Evolutionary conservation across 2,329 filamentous ascomycete genomes (phyloP), one percentile per base, ranked within the genome.

Genomic region (Cucurbitaria berberidis): DNA sequence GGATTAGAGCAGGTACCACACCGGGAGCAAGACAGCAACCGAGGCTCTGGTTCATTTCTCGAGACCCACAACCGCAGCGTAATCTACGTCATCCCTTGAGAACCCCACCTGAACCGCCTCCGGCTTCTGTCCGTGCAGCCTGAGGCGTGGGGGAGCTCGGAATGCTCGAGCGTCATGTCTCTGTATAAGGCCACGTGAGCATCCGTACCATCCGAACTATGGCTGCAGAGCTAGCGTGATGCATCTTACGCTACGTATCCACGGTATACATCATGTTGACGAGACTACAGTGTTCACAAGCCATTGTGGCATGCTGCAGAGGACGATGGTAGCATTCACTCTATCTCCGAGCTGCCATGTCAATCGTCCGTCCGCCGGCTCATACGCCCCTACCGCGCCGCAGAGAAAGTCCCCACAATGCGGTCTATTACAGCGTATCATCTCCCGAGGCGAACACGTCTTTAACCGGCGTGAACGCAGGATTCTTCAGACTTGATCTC

Each of bases 391-490:
- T n/a, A 42, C 40, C 15, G n/a, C 21, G 22, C 21, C 40, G 7
- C 7, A 13, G 27, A 26, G 24, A 26, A 7, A 26, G 6, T 15
- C 24, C 19, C 24, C 16, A n/a, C 40, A 42, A 39, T 39, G 13
- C 11, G 36, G 13, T 29, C 40, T 29, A 42, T 42, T 29, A 42
- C 18, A 15, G 40, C 24, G n/a, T n/a, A 29, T 18, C 22, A 29
- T 18, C 22, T 16, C 22, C 40, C 24, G 40, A 29, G 6, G 11
- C 40, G 16, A 42, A 42, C 4, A 42, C 18, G 40, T 42, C 40
- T 42, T 42, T 42, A 42, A 42, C 40, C 40, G 40, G 40, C 4
- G 40, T 42, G 18, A 42, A 42, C 29, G 24, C 40, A 30, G 40
- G 40, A 42, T 42, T 42, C 24, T 29, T 26, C 16, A 42, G 24